A percentile compares a stretch with the other conserved stretches of the same genome.
phyloP scores from a whole-genome alignment of 2,329 filamentous ascomycete species.

The Fusarium tjaetaba region DNA sequence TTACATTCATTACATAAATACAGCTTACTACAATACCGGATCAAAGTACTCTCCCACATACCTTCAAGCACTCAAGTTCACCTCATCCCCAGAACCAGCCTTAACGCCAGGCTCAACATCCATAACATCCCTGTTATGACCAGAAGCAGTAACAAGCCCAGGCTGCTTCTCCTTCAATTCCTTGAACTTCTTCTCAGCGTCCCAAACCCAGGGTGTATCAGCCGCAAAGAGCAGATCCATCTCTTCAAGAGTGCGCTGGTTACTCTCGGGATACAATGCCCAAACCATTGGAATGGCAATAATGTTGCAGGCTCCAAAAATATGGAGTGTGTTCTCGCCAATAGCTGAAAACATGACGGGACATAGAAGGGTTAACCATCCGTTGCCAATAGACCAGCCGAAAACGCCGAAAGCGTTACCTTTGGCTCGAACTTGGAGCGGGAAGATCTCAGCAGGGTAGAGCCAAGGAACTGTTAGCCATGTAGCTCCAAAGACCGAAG shows the following conservation, averaged over 20 bases:
- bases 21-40: background rate
- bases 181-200: constrained; percentile 72
- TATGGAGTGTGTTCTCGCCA: constrained; percentile 75
- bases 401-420: constrained; percentile 81
- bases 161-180: constrained; percentile 70
- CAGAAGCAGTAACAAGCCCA: constrained; percentile 43
- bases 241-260: constrained; percentile 77
- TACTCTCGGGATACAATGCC: constrained; percentile 79
- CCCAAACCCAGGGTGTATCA: constrained; percentile 75
- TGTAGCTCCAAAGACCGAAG: constrained; percentile 53
- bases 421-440: constrained; percentile 74
- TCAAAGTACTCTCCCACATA: fast-evolving
- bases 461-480: constrained; percentile 68
- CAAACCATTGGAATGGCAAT: constrained; percentile 75
- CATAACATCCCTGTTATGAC: background rate
- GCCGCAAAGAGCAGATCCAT: constrained; percentile 79
- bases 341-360: constrained; percentile 51
- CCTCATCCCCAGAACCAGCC: constrained; percentile 7
- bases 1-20: background rate
- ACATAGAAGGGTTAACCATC: constrained; percentile 65
- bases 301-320: constrained; percentile 75
- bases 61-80: background rate
- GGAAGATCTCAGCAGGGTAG: constrained; percentile 79
- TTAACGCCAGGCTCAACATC: constrained; percentile 13
- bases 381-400: constrained; percentile 80